Conservation (phyloP, 1,284 basidiomycete species). For the Xanthoconium separans region DNA sequence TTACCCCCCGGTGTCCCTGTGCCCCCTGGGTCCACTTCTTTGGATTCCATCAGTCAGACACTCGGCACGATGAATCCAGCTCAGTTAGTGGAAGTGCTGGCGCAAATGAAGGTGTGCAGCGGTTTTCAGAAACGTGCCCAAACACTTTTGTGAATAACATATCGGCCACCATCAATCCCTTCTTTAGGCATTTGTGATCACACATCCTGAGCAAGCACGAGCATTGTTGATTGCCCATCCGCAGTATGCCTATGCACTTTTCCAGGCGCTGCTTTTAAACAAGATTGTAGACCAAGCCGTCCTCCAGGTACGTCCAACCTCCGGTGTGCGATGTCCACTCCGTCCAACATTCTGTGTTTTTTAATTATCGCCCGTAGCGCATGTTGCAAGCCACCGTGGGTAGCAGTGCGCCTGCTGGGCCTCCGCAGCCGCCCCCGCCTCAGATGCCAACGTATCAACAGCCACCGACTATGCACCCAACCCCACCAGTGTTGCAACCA, state of each 20-base stretch:
- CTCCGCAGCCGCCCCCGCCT: slow-evolving; percentile 34
- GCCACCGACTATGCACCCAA: slow-evolving; percentile 37
- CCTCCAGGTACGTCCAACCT: slow-evolving; percentile 52
- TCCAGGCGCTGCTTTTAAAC: slow-evolving; percentile 93
- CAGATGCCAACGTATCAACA: slow-evolving; percentile 34
- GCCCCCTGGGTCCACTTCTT: slow-evolving; percentile 70
- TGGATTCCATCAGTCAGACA: slow-evolving; percentile 87
- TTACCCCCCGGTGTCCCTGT: slow-evolving; percentile 81
- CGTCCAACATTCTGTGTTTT: slow-evolving; percentile 10
- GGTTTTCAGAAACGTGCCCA: slow-evolving; percentile 23
- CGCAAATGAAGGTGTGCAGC: slow-evolving; percentile 89
- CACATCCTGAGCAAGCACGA: slow-evolving; percentile 88
- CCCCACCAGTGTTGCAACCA: slow-evolving; percentile 36
- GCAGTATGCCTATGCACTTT: slow-evolving; percentile 94
- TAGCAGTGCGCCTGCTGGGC: slow-evolving; percentile 19
- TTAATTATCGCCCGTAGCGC: slow-evolving; percentile 27
- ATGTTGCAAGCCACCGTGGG: slow-evolving; percentile 34
- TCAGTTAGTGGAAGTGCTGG: slow-evolving; percentile 93
- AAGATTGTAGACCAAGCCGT: slow-evolving; percentile 92
- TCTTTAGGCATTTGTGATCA: slow-evolving; percentile 80
- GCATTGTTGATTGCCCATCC: slow-evolving; percentile 81
- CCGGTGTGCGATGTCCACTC: slow-evolving; percentile 17
- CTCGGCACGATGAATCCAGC: slow-evolving; percentile 82
- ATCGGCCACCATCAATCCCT: slow-evolving; percentile 6
- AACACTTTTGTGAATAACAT: slow-evolving; percentile 28